phyloP scores from a whole-genome alignment of 768 basidiomycete genomes.

The Lentinula aciculospora region DNA sequence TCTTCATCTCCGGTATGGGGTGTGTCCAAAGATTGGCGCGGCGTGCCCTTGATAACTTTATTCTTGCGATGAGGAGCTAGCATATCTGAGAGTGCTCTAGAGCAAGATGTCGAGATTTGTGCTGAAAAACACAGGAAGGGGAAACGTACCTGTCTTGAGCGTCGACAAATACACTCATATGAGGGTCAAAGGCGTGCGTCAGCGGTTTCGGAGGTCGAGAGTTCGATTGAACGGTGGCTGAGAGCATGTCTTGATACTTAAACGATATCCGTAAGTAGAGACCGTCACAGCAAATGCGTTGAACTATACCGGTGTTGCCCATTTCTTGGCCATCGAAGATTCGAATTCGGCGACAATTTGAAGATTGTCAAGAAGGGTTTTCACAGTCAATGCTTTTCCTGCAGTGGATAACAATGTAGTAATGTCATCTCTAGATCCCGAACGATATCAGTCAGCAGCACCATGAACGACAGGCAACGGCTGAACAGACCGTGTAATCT shows the following conservation, averaged over 20 bases:
- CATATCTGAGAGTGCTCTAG: constrained; percentile 86
- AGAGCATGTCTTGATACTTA: constrained; percentile 64
- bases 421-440: constrained; percentile 67
- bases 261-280: not conserved
- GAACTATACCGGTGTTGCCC: constrained; percentile 59
- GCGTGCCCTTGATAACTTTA: constrained; percentile 33
- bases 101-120: not conserved
- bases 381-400: constrained; percentile 66
- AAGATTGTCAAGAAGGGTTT: constrained; percentile 77
- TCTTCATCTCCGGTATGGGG: constrained; percentile 36
- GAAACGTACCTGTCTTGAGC: constrained; percentile 85
- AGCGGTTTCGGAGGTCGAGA: constrained; percentile 62
- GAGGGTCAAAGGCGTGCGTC: constrained; percentile 86
- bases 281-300: not conserved
- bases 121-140: not conserved
- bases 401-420: constrained; percentile 76
- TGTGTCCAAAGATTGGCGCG: constrained; percentile 65
- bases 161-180: constrained; percentile 91
- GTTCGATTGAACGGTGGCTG: constrained; percentile 40
- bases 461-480: not conserved
- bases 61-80: constrained; percentile 69
- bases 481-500: constrained; percentile 73
- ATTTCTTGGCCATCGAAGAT: constrained; percentile 72
- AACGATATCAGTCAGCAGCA: not conserved
- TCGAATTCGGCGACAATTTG: constrained; percentile 90